Base-by-base conservation (phyloP, 805 yeast genomes). In the Yarrowia osloensis region DNA sequence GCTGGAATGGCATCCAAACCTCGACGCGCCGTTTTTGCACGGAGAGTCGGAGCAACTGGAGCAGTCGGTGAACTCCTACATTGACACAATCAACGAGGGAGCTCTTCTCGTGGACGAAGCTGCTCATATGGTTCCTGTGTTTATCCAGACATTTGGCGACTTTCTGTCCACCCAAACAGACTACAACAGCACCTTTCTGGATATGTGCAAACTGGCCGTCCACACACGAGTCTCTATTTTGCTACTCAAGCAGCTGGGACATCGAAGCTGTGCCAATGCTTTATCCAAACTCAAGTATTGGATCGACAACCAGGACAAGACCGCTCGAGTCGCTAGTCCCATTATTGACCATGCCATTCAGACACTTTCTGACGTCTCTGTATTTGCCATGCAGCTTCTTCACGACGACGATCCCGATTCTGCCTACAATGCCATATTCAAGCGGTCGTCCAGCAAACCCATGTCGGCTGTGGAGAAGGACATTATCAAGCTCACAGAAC, bases 21-120 rank as follows among this genome's bases (percentile, higher is more conserved):
- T 57, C 13, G 63, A 57, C 28, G 63, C 63, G 9, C 26, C 35
- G 4, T 57, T 57, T 19, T 15, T 57, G 15, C 49, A 57, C 19
- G 63, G 63, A 13, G 63, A 57, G 37, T 26, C 63, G 2, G 63
- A 57, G 19, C 49, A 57, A 37, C 35, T 57, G 22, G 63, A 57
- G 17, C 33, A 8, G 28, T 39, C 63, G 13, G 49, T 40, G 6
- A 57, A 57, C 31, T 15, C 49, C 7, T 57, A 57, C 37, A 57
- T 57, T 15, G 63, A 57, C 8, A 28, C n/a, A 19, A 49, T 57
- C 47, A 39, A 19, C n/a, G 63, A 57, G 15, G 63, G 63, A 5
- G 47, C 49, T 15, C 49, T 57, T 1, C 37, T 57, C 17, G 37
- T 40, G 15, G 63, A 57, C 8, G 63, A 55, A 19, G 47, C 63